phyloP scores from a whole-genome alignment of 345 rosid species.

The Noccaea bulbosa region DNA sequence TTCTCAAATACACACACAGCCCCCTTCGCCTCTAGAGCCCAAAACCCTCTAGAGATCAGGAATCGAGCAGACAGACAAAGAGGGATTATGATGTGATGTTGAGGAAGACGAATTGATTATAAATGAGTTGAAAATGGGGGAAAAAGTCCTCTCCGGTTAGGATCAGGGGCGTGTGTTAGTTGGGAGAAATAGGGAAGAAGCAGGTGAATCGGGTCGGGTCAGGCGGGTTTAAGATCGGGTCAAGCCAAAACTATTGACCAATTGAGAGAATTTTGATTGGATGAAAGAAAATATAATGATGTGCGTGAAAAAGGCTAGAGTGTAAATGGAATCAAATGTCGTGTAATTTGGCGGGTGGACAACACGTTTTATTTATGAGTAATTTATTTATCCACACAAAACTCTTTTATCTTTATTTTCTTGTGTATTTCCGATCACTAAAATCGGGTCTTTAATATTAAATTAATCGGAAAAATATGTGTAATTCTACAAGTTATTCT shows the following conservation, averaged over 20 bases:
- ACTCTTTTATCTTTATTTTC: background rate
- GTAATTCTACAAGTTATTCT: background rate
- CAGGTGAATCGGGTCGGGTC: constrained; percentile 39
- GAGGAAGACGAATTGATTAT: background rate
- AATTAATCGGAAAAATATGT: background rate
- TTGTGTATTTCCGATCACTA: background rate
- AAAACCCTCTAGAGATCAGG: constrained; percentile 26
- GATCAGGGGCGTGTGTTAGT: constrained; percentile 34
- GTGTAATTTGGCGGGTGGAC: constrained; percentile 47
- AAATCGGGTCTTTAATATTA: background rate
- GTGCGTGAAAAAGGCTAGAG: constrained; percentile 15
- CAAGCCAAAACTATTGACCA: constrained; percentile 40
- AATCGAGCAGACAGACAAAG: constrained; percentile 35
- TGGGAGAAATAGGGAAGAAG: constrained; percentile 4
- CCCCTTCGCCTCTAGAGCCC: constrained; percentile 30
- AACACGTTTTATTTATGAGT: constrained; percentile 53
- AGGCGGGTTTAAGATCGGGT: constrained; percentile 22
- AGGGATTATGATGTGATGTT: constrained; percentile 18
- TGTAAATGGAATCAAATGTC: constrained; percentile 34
- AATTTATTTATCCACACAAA: constrained; percentile 53
- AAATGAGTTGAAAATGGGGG: constrained; percentile 13
- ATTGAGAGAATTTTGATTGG: background rate
- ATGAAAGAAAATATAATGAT: background rate
- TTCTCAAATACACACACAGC: constrained; percentile 9
- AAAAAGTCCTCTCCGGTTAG: constrained; percentile 4